Evolutionary conservation across 1,139 yeast genomes (phyloP), one percentile per base, ranked within the genome.

Genomic region (Geotrichum carabidarum): DNA sequence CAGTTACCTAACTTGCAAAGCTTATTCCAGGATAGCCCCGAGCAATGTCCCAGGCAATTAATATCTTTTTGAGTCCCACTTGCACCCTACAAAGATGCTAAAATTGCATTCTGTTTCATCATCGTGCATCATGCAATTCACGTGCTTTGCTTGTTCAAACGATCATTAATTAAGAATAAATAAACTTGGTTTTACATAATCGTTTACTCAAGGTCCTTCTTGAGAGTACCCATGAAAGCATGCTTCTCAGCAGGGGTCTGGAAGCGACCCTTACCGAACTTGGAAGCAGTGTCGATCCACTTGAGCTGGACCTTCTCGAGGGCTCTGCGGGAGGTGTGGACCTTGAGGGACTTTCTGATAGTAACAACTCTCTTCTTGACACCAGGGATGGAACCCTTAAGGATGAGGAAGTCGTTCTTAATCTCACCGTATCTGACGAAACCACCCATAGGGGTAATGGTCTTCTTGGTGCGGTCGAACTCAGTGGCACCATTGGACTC

Each of bases 211-310:
- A 78, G 74, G 68, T 93, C 99, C 86, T 89, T 91, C 95, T 94
- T 94, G 78, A 93, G 86, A 74, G 99, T 91, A 84, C 99, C 99
- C 83, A 91, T 74, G 93, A 94, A 94, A 75, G 99, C 95, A 76
- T 84, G 91, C 91, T 94, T 94, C 85, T 94, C 99, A 78, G 97
- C 99, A 72, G 97, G 96, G 75, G 99, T 93, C 83, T 94, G 99
- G 99, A 94, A 94, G 85, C 99, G 93, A 84, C 99, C 99, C 90
- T 93, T 94, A 87, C 99, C 99, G 89, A 93, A 93, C 82, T 91
- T 91, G 74, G 99, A 93, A 75, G 99, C 96, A 72, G 99, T 93
- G 79, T 93, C 99, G 77, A 93, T 93, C 99, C 99, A 93, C 82
- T 93, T 93, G 80, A 93, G 87, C 84, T 81, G 83, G 69, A 91